Evolutionary conservation across 495 filamentous ascomycete species (phyloP), one percentile per base, ranked within the genome.

Genomic region (Penicillium odoratum): DNA sequence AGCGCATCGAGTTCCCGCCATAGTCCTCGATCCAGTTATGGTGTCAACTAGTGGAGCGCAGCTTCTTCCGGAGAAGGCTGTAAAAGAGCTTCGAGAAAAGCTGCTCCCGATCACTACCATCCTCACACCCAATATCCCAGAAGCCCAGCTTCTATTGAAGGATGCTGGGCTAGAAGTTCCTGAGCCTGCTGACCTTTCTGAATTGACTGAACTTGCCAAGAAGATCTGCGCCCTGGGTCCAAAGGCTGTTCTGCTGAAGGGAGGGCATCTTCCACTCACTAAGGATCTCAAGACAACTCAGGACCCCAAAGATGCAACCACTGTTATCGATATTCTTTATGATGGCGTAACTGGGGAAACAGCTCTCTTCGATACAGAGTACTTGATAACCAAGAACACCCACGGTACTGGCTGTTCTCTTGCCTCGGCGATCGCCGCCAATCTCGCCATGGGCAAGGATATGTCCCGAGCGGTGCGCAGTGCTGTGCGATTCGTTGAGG

Each of bases 361-460:
- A 7, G 48, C 55, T 0, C 72, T 85, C 28, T 80, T 94, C 43
- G 84, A 92, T 69, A 88, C 80, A 8, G 78, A 78, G 3, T 97
- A 86, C 65, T 72, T 88, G 25, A 68, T 80, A 3, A 88, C 87
- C 5, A 88, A 79, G 58, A 92, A 94, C 60, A 98, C 94, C 3
- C 94, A 98, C 71, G 94, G 94, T 3, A 98, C 94, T 7, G 94
- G 94, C 18, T 98, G 94, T 65, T 94, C 92, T 13, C 83, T 98
- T 53, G 94, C 94, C 51, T 97, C 92, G 47, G 91, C 93, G 8
- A 96, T 98, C 68, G 90, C 93, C 10, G 91, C 86, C 16, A 93
- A 95, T 61, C 75, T 98, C 16, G 88, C 91, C 13, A 74, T 89
- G 16, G 85, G 89, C 1, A 81, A 79, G 29, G 69, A 75, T 33